Percentiles rank a stretch among this genome's conserved stretches.
Conservation (phyloP, 306 rosid genomes). For the Biancaea sappan region DNA sequence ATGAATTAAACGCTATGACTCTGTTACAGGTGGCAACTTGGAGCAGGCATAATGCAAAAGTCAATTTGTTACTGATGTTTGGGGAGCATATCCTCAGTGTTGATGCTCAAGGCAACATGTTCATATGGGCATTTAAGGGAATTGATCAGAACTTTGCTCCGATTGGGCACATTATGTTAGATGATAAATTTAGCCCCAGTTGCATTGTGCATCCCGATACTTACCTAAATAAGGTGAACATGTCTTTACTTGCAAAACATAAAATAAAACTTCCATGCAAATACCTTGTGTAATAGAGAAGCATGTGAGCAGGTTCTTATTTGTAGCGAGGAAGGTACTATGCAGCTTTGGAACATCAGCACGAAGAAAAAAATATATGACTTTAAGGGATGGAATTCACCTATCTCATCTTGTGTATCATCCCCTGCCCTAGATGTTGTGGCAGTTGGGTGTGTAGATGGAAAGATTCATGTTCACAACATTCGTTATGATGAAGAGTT, state of each 20-base stretch:
- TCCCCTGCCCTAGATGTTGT: constrained; percentile 93
- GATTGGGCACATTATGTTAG: constrained; percentile 57
- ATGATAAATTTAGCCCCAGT: constrained; percentile 52
- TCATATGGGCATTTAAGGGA: constrained; percentile 83
- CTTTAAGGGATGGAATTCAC: constrained; percentile 91
- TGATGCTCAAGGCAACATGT: constrained; percentile 65
- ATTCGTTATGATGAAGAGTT: constrained; percentile 78
- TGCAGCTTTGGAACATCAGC: constrained; percentile 96
- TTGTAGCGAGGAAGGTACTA: constrained; percentile 84
- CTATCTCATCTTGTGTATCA: constrained; percentile 72
- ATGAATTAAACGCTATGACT: neutral
- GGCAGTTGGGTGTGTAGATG: constrained; percentile 93
- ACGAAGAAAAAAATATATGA: constrained; percentile 77
- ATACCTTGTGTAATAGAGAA: constrained; percentile 21
- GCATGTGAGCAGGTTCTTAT: constrained; percentile 64
- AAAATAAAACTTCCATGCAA: constrained; percentile 7
- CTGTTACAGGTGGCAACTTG: constrained; percentile 77
- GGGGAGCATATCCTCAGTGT: constrained; percentile 80
- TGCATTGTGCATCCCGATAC: constrained; percentile 94
- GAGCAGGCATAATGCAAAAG: constrained; percentile 71
- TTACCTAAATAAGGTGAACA: constrained; percentile 81
- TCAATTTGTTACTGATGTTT: constrained; percentile 69
- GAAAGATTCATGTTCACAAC: constrained; percentile 80
- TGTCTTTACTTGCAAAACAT: constrained; percentile 10
- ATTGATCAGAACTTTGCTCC: constrained; percentile 59